Evolutionary conservation across 2,329 filamentous ascomycete species (phyloP).

Genomic region (Colletotrichum zoysiae): DNA sequence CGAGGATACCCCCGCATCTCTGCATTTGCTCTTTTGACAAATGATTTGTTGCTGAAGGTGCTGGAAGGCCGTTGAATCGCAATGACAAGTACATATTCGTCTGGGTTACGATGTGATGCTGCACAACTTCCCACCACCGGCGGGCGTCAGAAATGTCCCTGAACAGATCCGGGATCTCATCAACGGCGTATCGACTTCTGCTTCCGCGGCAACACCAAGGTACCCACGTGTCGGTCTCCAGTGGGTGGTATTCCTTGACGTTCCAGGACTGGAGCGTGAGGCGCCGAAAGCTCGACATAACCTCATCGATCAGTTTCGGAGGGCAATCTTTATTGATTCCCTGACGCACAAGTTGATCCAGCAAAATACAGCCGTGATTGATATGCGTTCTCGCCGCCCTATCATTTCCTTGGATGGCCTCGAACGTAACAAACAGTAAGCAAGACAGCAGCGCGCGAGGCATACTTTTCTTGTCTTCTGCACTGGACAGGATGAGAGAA

Average conservation of each 20-base stretch:
- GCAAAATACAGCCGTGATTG: constrained; percentile 48
- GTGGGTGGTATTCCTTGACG: constrained; percentile 15
- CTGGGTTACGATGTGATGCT: constrained; percentile 28
- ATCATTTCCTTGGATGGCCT: constrained; percentile 54
- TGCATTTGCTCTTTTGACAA: background rate
- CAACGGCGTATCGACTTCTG: constrained; percentile 27
- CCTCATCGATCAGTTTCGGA: constrained; percentile 19
- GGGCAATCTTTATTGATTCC: constrained; percentile 18
- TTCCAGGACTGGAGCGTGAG: constrained; percentile 28
- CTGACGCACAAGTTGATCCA: constrained; percentile 15
- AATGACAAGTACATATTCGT: constrained; percentile 17
- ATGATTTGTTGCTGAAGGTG: background rate
- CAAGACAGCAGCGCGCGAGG: constrained; percentile 54
- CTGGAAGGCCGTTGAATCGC: constrained; percentile 38
- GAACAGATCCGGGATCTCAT: constrained; percentile 26
- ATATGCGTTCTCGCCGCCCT: constrained; percentile 55
- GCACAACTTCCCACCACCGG: constrained; percentile 28
- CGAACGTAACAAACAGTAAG: constrained; percentile 57
- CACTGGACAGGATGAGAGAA: constrained; percentile 51
- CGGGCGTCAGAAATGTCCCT: constrained; percentile 12
- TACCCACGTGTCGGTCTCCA: constrained; percentile 16
- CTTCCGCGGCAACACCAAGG: constrained; percentile 35
- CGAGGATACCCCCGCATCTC: constrained; percentile 40
- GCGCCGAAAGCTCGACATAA: constrained; percentile 22
- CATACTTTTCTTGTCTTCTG: constrained; percentile 50